Base-by-base conservation (phyloP, 805 yeast genomes). In the Lipomyces sp. region DNA sequence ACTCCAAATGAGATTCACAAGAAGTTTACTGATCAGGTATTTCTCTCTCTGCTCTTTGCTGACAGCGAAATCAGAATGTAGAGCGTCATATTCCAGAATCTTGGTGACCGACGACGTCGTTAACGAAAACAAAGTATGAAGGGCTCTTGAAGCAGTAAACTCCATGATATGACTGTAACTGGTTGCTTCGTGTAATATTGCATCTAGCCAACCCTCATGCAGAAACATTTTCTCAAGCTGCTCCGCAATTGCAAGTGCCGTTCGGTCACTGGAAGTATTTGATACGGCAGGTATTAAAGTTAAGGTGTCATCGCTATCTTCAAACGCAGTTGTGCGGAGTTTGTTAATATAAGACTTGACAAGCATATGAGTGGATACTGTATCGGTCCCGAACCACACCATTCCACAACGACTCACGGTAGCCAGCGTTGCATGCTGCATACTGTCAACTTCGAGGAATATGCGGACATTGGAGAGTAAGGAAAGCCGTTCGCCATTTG, bases 321-420 rank as follows among this genome's bases (percentile, higher is more conserved):
- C 74, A 30, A 67, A 59, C 18, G 54, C 59, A n/a, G 54, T 32
- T 5, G 39, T 37, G 50, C 57, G 55, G 4, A 75, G 62, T 3
- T 48, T 34, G 11, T 57, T 57, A 13, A 74, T 5, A 33, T 78
- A 73, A 33, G 76, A 71, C n/a, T 71, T 60, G 8, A 74, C 62
- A 7, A 75, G 35, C 67, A 75, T 75, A 2, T 53, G 51, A 1
- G 72, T 32, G 0, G 68, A 54, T 1, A 80, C 73, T 0, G 76
- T 64, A 5, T 69, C 65, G 1, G 73, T 72, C n/a, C 86, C 87
- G 71, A 90, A 78, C 88, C 92, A 90, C 0, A 93, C 80, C 84
- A 94, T 87, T 2, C 97, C 97, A 81, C 98, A 93, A 75, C 98
- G 84, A 76, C 95, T 90, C 32, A 94, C 84, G 0, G 98, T 94